Evolutionary conservation across 2,329 filamentous ascomycete species (phyloP).

Genomic region (Colletotrichum sp.): DNA sequence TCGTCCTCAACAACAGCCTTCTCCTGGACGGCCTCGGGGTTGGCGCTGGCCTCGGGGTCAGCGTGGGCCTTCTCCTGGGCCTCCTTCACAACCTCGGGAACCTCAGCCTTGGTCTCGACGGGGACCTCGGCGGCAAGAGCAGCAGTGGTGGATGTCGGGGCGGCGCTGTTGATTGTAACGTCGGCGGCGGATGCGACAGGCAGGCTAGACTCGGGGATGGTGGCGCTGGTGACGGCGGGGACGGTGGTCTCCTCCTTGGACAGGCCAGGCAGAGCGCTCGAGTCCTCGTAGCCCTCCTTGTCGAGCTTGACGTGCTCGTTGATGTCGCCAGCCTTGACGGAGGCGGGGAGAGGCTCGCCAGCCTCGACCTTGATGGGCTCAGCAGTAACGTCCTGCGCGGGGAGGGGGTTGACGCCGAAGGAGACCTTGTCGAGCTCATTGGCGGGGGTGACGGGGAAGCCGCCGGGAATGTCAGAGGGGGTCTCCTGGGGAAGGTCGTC

Average conservation of each 20-base stretch:
- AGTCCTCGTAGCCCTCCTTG: slow-evolving; percentile 85
- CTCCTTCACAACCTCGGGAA: slow-evolving; percentile 71
- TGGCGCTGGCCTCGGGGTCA: slow-evolving; percentile 71
- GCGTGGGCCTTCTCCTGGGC: slow-evolving; percentile 72
- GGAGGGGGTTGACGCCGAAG: slow-evolving; percentile 66
- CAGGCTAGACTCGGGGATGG: slow-evolving; percentile 85
- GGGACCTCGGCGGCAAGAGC: slow-evolving; percentile 72
- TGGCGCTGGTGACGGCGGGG: slow-evolving; percentile 62
- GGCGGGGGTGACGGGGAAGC: slow-evolving; percentile 71
- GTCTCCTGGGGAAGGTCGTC: slow-evolving; percentile 23
- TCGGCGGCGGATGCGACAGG: slow-evolving; percentile 58
- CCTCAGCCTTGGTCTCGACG: slow-evolving; percentile 58
- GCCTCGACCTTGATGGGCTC: slow-evolving; percentile 84
- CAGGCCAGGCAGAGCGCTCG: slow-evolving; percentile 65
- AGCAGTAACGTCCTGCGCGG: slow-evolving; percentile 66
- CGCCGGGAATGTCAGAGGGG: slow-evolving; percentile 45
- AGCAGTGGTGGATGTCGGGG: slow-evolving; percentile 68
- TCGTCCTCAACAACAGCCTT: slow-evolving; percentile 76
- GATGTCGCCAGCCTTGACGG: slow-evolving; percentile 69
- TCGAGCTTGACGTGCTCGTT: slow-evolving; percentile 79
- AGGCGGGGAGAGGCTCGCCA: slow-evolving; percentile 81
- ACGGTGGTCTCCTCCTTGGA: slow-evolving; percentile 42
- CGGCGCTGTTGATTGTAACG: slow-evolving; percentile 57
- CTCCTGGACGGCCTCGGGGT: slow-evolving; percentile 69
- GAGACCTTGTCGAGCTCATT: slow-evolving; percentile 52